Base-by-base conservation (phyloP, 257 asterid genomes). In the Nicotiana tomentosiformis region DNA sequence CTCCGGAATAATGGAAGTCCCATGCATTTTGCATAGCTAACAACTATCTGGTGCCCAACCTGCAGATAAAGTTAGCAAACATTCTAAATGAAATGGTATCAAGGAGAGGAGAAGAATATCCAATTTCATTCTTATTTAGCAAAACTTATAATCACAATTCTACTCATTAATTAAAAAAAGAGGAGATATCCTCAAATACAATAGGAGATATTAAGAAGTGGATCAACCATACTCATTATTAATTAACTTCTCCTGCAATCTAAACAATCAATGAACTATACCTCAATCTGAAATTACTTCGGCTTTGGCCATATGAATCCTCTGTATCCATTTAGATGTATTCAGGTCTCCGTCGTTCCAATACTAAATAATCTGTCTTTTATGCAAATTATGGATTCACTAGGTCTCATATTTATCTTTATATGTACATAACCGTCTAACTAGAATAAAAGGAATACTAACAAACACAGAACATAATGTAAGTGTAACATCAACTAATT, bases 41-140 rank as follows among this genome's bases (percentile, higher is more conserved):
- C 88, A 70, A 96, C 93, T 83, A 96, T 92, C 86, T 94, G 99
- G 88, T 96, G 99, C 68, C 99, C 99, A 68, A 93, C 99, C 99
- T 94, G 91, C 78, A 87, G 74, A 85, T 70, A 77, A 72, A 66
- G 81, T 64, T 56, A 74, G 32, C 29, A 17, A 79, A 20, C 66
- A 53, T 81, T 49, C 65, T 58, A 81, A 76, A 39, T 20, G 61
- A 57, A 20, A 37, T 51, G 46, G 64, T 15, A 49, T 76, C 16
- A 49, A 49, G 20, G 79, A 46, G 80, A 51, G 43, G 26, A 74
- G 43, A 57, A 76, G 43, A 76, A 51, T 15, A 49, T 76, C 14
- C 0, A 9, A 51, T 51, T 49, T 26, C 79, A 49, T 51, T 76
- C 64, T 76, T 51, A 51, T 15, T 43, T 26, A 76, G 29, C 17